A percentile compares a stretch with the other conserved stretches of the same genome.
These are phyloP conservation scores for Pythium aquatile DNA, from an alignment of 352 stramenopile species.

Conservation along the genomic window DNA sequence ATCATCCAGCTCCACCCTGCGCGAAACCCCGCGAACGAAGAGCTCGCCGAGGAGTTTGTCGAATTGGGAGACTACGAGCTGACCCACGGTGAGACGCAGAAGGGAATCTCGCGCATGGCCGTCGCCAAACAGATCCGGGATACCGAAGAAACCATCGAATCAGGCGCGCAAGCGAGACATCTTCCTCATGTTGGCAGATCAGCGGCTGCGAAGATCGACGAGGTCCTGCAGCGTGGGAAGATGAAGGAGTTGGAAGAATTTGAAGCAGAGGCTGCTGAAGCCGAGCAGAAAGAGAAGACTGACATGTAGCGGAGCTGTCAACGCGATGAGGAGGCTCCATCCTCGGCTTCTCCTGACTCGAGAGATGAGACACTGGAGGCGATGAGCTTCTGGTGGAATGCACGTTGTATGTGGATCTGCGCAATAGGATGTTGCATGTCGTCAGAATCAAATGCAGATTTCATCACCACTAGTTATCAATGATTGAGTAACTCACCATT, in stretches of 20 bases:
- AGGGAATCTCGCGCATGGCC: constrained; percentile 41
- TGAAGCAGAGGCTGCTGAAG: constrained; percentile 17
- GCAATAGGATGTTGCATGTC: neutral
- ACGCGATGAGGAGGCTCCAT: constrained; percentile 19
- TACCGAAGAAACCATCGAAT: constrained; percentile 28
- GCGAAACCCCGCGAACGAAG: constrained; percentile 37
- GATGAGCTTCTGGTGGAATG: constrained; percentile 23
- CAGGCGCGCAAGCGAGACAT: constrained; percentile 26
- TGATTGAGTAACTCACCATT: constrained; percentile 22
- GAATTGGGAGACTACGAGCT: constrained; percentile 37
- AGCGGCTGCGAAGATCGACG: constrained; percentile 38
- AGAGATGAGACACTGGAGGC: constrained; percentile 30
- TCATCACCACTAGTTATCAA: neutral
- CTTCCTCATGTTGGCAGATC: constrained; percentile 34
- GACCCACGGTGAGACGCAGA: constrained; percentile 33
- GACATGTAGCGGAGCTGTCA: neutral
- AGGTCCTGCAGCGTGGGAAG: constrained; percentile 35
- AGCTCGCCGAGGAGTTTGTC: constrained; percentile 45
- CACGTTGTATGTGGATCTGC: constrained; percentile 20
- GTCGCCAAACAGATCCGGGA: constrained; percentile 43
- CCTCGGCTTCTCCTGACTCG: constrained; percentile 40
- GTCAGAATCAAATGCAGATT: constrained; percentile 3
- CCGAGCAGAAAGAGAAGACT: constrained; percentile 3
- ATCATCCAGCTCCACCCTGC: constrained; percentile 42
- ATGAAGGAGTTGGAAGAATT: constrained; percentile 34